Base-by-base conservation (phyloP, 768 basidiomycete genomes). In the Naganishia kalamii region DNA sequence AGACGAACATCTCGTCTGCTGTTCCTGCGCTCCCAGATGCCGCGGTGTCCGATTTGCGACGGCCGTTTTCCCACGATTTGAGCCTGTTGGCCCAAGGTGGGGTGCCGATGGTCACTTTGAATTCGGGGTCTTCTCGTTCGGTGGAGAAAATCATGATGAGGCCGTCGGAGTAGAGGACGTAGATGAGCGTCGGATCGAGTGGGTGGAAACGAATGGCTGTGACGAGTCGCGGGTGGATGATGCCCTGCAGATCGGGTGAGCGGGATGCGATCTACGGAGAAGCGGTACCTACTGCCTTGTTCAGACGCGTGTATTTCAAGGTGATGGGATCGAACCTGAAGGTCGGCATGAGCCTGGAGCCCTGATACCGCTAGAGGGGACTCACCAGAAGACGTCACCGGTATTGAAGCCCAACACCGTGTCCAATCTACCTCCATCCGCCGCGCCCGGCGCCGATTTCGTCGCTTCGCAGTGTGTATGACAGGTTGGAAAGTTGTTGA, bases 361-460 rank as follows among this genome's bases (percentile, higher is more conserved):
- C n/a, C 1, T 19, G 19, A 29, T 32, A 32, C 50, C 17, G 10
- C 30, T 33, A 27, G 37, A 1, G 4, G 4, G 19, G 29, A 51
- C 62, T 40, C 29, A 63, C 96, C 96, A 98, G 52, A 98, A 80
- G 40, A 99, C 81, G 79, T 99, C 96, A n/a, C 96, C 96, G 0
- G 92, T 89, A 67, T 81, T 83, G 75, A 96, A 97, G 5, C 94
- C 96, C 71, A 97, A 88, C 65, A 97, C 84, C 6, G 96, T 82
- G 71, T 97, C 93, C 35, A 97, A 79, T 47, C 86, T 65, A 35
- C 40, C 49, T 15, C 48, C 40, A 25, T 46, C 49, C 25, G 25
- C 67, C 13, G 25, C 37, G 5, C 60, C 57, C 17, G 60, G 85
- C 44, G 91, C 87, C 12, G 87, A 80, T 3, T 86, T 87, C 7